phyloP scores from a whole-genome alignment of 768 basidiomycete genomes.

The Agrocybe praecox region DNA sequence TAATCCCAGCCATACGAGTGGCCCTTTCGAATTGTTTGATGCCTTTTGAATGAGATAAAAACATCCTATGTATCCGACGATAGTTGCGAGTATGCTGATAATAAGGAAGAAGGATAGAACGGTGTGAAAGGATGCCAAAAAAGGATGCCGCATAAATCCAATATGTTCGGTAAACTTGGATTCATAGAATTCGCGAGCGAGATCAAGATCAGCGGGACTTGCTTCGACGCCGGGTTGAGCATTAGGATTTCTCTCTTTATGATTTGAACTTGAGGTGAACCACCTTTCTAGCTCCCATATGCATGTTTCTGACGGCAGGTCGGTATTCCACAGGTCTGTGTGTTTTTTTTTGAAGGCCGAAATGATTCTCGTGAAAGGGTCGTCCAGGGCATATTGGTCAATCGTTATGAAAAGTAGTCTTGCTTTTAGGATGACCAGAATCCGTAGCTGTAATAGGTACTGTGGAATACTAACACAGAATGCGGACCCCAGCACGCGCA shows the following conservation, averaged over 20 bases:
- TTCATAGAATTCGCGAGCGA: too few species aligned
- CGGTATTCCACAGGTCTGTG: conserved; percentile 4
- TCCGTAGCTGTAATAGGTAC: conserved; percentile 7
- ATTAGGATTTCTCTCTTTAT: not conserved
- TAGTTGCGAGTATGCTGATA: not conserved
- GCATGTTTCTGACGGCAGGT: conserved; percentile 7
- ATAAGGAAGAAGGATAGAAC: too few species aligned
- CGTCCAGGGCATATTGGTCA: not conserved
- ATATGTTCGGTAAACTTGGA: conserved; percentile 2
- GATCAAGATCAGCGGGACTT: too few species aligned
- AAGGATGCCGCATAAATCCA: not conserved
- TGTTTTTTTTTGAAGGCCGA: too few species aligned
- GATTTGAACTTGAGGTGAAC: not conserved
- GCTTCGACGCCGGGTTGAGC: too few species aligned
- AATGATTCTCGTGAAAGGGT: not conserved
- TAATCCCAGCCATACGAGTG: conserved; percentile 11
- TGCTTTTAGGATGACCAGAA: conserved; percentile 7
- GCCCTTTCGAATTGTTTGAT: not conserved
- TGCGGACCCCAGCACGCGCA: conserved; percentile 7
- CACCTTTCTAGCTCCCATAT: conserved; percentile 7
- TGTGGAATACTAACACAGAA: conserved; percentile 3
- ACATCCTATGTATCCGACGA: conserved; percentile 13
- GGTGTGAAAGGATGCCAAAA: not conserved
- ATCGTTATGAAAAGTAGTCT: conserved; percentile 10
- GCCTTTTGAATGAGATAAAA: conserved; percentile 9